phyloP scores from a whole-genome alignment of 148 eudicot genomes.

The Suaeda aralocaspica region DNA sequence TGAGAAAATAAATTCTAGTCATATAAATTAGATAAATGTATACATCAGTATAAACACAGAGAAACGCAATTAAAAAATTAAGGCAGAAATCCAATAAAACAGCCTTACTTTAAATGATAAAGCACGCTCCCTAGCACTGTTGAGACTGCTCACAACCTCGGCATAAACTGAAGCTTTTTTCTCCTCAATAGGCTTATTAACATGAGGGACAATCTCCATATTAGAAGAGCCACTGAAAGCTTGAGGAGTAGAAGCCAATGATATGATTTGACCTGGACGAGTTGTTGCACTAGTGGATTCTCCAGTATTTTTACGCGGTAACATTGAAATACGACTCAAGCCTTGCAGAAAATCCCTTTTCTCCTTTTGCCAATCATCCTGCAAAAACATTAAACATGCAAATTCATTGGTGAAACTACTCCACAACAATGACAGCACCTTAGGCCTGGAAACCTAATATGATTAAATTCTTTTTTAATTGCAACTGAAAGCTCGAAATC shows the following conservation, averaged over 20 bases:
- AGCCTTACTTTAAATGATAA: constrained; percentile 65
- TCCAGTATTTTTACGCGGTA: constrained; percentile 66
- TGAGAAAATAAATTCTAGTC: too few species aligned
- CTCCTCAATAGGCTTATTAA: constrained; percentile 61
- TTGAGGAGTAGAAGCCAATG: constrained; percentile 53
- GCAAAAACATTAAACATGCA: constrained; percentile 10
- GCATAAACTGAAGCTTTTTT: constrained; percentile 79
- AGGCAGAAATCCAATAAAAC: neutral
- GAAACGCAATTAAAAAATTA: neutral
- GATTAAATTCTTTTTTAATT: too few species aligned
- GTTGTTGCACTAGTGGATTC: constrained; percentile 42
- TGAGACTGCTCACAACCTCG: constrained; percentile 66
- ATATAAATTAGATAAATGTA: too few species aligned
- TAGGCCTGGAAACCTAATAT: too few species aligned
- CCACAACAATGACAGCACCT: too few species aligned
- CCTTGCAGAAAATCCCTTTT: constrained; percentile 88
- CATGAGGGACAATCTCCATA: constrained; percentile 59
- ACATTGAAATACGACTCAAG: constrained; percentile 69
- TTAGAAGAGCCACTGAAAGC: constrained; percentile 48
- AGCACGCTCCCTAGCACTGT: constrained; percentile 72
- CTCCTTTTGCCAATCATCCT: constrained; percentile 98
- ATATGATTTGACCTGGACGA: constrained; percentile 55
- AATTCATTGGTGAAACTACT: constrained; percentile 4
- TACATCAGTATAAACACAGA: neutral
- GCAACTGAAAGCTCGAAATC: too few species aligned